Percentiles rank a stretch among this genome's conserved stretches.
Conservation (phyloP, 1,284 basidiomycete species). For the Malassezia furfur region DNA sequence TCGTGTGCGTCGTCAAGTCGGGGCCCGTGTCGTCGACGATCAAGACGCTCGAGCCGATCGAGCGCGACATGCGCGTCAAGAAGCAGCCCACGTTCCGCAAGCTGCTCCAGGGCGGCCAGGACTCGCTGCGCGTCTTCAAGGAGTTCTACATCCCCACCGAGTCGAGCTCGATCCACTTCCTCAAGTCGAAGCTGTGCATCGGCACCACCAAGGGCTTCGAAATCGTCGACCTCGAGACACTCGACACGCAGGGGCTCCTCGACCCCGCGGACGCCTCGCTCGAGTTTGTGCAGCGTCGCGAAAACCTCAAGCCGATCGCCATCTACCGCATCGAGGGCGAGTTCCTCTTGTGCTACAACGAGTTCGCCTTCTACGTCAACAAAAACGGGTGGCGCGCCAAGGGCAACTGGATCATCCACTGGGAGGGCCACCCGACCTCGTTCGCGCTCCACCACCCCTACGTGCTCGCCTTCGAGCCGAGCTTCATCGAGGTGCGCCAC, state of each 20-base stretch:
- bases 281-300: constrained; percentile 84
- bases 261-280: constrained; percentile 84
- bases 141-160: constrained; percentile 97
- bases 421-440: constrained; percentile 87
- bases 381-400: constrained; percentile 86
- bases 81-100: constrained; percentile 81
- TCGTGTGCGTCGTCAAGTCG: constrained; percentile 96
- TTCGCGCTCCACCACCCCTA: constrained; percentile 96
- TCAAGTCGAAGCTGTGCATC: constrained; percentile 94
- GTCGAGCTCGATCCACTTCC: constrained; percentile 89
- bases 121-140: constrained; percentile 85
- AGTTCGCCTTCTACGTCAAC: constrained; percentile 98
- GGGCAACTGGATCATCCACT: constrained; percentile 84
- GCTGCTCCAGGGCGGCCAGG: constrained; percentile 83
- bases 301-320: constrained; percentile 82
- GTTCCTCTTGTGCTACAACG: constrained; percentile 95
- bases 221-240: constrained; percentile 91
- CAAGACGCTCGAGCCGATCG: constrained; percentile 93
- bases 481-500: constrained; percentile 91
- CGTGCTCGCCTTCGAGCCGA: constrained; percentile 90
- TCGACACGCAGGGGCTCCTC: constrained; percentile 90
- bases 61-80: constrained; percentile 65
- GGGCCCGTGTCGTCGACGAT: constrained; percentile 90
- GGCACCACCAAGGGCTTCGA: constrained; percentile 98
- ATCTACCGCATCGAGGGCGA: constrained; percentile 96